These are phyloP conservation scores for Tetramitus jugosus DNA, from an alignment of 208 protist species.

Conservation along the genomic window DNA sequence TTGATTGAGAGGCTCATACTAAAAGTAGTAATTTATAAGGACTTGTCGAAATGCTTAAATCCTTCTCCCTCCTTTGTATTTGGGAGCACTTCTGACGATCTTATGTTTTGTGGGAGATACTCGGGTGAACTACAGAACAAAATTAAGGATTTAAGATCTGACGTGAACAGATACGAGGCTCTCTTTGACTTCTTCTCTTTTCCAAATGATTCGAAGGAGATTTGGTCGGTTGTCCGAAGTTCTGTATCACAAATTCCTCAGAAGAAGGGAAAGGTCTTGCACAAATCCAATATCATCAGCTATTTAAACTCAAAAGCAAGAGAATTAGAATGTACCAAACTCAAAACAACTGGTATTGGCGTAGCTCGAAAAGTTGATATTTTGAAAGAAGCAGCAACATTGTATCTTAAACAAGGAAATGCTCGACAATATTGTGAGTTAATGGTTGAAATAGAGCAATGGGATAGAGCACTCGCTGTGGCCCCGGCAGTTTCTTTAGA, in stretches of 20 bases:
- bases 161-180: conserved; percentile 27
- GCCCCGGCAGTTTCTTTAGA: conserved; percentile 66
- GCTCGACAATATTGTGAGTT: conserved; percentile 63
- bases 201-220: not conserved
- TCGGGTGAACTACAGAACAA: conserved; percentile 2
- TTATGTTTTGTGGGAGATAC: conserved; percentile 47
- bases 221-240: not conserved
- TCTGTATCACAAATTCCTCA: not conserved
- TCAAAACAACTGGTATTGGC: conserved; percentile 50
- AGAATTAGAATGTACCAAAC: conserved; percentile 56
- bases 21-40: conserved; percentile 42
- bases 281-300: conserved; percentile 49
- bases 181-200: conserved; percentile 19
- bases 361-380: conserved; percentile 49
- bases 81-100: conserved; percentile 46
- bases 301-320: conserved; percentile 45
- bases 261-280: conserved; percentile 41
- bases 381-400: conserved; percentile 58
- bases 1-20: conserved; percentile 58
- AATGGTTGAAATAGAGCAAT: conserved; percentile 68
- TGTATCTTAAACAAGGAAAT: conserved; percentile 58
- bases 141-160: not conserved
- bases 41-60: not conserved
- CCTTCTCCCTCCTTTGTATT: not conserved
- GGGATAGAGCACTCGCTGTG: conserved; percentile 69